These are phyloP conservation scores for Ogataea nakhonphanomensis DNA, from an alignment of 805 yeast genomes.

Conservation along the genomic window DNA sequence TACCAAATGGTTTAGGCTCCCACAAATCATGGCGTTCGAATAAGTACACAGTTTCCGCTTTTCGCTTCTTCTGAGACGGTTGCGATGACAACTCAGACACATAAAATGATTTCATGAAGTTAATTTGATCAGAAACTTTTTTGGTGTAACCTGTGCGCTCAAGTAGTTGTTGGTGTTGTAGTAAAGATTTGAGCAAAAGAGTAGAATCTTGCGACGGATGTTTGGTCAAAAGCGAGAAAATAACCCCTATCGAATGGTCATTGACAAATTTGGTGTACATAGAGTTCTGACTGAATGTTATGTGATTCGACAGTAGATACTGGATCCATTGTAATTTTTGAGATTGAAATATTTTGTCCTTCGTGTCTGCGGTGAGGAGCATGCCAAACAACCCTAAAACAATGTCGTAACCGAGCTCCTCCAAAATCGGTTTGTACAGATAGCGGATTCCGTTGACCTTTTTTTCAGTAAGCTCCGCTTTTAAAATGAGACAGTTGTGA, in stretches of 20 bases:
- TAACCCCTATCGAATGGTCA: conserved; percentile 8
- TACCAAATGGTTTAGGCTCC: conserved; percentile 57
- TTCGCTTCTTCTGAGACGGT: conserved; percentile 8
- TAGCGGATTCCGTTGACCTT: conserved; percentile 28
- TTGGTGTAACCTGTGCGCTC: conserved; percentile 10
- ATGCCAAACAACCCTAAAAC: conserved; percentile 14
- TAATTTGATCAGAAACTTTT: conserved; percentile 16
- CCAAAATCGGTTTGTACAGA: conserved; percentile 30
- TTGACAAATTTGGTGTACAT: conserved; percentile 20
- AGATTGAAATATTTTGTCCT: not conserved
- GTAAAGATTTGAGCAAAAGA: conserved; percentile 5
- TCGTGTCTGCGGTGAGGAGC: conserved; percentile 12
- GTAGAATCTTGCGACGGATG: conserved; percentile 7
- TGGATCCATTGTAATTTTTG: conserved; percentile 27
- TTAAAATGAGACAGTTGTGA: conserved; percentile 33
- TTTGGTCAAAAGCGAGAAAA: conserved; percentile 12
- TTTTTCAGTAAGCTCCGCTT: conserved; percentile 23
- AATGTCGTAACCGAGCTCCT: conserved; percentile 21
- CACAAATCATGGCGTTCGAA: conserved; percentile 40
- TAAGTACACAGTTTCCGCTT: conserved; percentile 8
- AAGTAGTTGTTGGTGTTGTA: conserved; percentile 9
- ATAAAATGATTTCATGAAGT: conserved; percentile 23
- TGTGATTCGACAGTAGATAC: conserved; percentile 19
- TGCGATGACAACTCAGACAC: conserved; percentile 13
- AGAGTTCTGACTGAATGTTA: conserved; percentile 22